Conservation (phyloP, 345 rosid species). For the Syzygium aromaticum region DNA sequence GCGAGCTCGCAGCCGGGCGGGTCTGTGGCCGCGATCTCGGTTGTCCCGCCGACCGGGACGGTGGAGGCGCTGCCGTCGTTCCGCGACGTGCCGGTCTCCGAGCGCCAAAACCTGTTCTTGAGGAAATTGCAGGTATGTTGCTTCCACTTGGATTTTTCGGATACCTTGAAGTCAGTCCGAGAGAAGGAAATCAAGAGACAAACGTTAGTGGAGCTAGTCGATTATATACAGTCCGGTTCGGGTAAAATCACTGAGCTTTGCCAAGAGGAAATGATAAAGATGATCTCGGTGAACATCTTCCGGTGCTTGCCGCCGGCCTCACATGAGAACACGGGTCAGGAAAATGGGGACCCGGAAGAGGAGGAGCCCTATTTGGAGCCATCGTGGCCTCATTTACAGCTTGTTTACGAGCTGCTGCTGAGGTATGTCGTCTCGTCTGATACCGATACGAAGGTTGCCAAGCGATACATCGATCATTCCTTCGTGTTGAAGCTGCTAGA, state of each 20-base stretch:
- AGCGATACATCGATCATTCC: slow-evolving; percentile 44
- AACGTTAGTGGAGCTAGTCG: slow-evolving; percentile 42
- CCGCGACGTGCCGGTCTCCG: slow-evolving; percentile 33
- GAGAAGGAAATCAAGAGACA: slow-evolving; percentile 50
- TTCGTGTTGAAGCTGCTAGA: slow-evolving; percentile 42
- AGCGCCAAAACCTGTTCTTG: slow-evolving; percentile 28
- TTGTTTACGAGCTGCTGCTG: slow-evolving; percentile 36
- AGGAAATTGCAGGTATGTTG: slow-evolving; percentile 45
- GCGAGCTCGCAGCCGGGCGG: not conserved
- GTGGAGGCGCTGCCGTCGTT: slow-evolving; percentile 32
- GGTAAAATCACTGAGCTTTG: slow-evolving; percentile 33
- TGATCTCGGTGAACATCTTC: slow-evolving; percentile 39
- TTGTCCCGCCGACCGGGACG: slow-evolving; percentile 18
- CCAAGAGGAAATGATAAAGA: slow-evolving; percentile 39
- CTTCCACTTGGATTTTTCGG: slow-evolving; percentile 32
- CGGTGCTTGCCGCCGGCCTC: slow-evolving; percentile 44
- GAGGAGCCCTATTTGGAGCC: slow-evolving; percentile 43
- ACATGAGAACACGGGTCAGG: slow-evolving; percentile 45
- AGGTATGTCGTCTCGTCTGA: slow-evolving; percentile 41
- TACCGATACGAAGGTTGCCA: slow-evolving; percentile 43
- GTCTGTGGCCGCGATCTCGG: not conserved
- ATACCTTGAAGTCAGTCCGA: slow-evolving; percentile 11
- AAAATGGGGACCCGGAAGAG: slow-evolving; percentile 35
- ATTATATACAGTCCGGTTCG: slow-evolving; percentile 44
- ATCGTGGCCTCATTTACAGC: slow-evolving; percentile 48